Percentiles rank a stretch among this genome's conserved stretches.
phyloP scores from a whole-genome alignment of 2,329 filamentous ascomycete genomes.

The Talaromyces albobiverticillius region DNA sequence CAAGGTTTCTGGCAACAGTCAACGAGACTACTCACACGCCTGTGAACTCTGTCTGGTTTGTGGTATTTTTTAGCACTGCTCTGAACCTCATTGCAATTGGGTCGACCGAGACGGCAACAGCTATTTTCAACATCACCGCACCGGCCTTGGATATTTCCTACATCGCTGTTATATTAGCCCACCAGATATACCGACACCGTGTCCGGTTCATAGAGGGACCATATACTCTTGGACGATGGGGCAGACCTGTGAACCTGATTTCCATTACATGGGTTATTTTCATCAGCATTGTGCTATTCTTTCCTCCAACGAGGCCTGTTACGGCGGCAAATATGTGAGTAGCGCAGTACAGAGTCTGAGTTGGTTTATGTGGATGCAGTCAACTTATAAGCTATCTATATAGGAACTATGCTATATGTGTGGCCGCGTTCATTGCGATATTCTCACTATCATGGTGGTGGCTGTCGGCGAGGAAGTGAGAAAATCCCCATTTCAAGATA shows the following conservation, averaged over 20 bases:
- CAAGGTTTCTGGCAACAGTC: slow-evolving; percentile 52
- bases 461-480: slow-evolving; percentile 38
- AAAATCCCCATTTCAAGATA: slow-evolving; percentile 15
- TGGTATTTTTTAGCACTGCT: slow-evolving; percentile 55
- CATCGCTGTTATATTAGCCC: slow-evolving; percentile 59
- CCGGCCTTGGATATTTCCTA: slow-evolving; percentile 55
- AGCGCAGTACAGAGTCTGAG: background rate
- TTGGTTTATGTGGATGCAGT: background rate
- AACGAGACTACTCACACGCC: slow-evolving; percentile 57
- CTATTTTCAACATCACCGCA: slow-evolving; percentile 54
- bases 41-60: slow-evolving; percentile 63
- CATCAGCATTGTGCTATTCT: slow-evolving; percentile 61
- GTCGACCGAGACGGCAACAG: slow-evolving; percentile 43
- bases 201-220: slow-evolving; percentile 57
- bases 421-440: slow-evolving; percentile 44
- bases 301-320: slow-evolving; percentile 48
- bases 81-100: slow-evolving; percentile 50
- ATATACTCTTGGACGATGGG: slow-evolving; percentile 57
- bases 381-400: background rate
- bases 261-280: slow-evolving; percentile 62
- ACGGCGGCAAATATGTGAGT: slow-evolving; percentile 49
- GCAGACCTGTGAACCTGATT: slow-evolving; percentile 53
- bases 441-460: slow-evolving; percentile 54
- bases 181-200: slow-evolving; percentile 51
- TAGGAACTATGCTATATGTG: slow-evolving; percentile 50